These are phyloP conservation scores for Linaria vulgaris DNA, from an alignment of 257 asterid species.

Conservation along the genomic window DNA sequence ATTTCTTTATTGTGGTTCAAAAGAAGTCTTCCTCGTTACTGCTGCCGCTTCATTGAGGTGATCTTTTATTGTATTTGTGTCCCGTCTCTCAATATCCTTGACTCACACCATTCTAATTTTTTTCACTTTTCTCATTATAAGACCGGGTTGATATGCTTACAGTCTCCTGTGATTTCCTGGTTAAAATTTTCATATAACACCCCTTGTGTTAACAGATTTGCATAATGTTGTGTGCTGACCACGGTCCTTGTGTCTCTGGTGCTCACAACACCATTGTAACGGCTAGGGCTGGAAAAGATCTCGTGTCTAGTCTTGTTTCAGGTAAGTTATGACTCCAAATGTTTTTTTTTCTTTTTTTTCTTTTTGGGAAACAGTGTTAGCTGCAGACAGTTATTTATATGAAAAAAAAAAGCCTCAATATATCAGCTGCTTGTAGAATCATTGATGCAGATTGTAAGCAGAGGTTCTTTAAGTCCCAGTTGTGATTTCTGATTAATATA, in stretches of 20 bases:
- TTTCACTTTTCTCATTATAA: too few species aligned
- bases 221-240: constrained; percentile 98
- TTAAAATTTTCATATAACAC: too few species aligned
- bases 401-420: not conserved
- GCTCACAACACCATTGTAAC: constrained; percentile 98
- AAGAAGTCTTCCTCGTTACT: constrained; percentile 95
- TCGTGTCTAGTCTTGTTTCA: constrained; percentile 95
- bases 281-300: constrained; percentile 98
- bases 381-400: not conserved
- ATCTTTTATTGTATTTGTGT: constrained; percentile 19
- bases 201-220: constrained; percentile 63
- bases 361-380: not conserved
- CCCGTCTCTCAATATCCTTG: constrained; percentile 9
- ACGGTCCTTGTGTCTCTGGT: constrained; percentile 99
- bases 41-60: constrained; percentile 97
- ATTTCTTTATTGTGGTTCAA: constrained; percentile 97
- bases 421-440: not conserved
- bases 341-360: too few species aligned
- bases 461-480: constrained; percentile 16
- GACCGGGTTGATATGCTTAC: too few species aligned
- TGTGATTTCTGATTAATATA: constrained; percentile 19
- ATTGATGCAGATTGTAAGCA: not conserved
- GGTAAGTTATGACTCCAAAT: constrained; percentile 44
- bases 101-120: constrained; percentile 3
- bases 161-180: too few species aligned